A percentile compares a stretch with the other conserved stretches of the same genome.
phyloP scores from a whole-genome alignment of 1,284 basidiomycete species.

The Trichosporon faecale region DNA sequence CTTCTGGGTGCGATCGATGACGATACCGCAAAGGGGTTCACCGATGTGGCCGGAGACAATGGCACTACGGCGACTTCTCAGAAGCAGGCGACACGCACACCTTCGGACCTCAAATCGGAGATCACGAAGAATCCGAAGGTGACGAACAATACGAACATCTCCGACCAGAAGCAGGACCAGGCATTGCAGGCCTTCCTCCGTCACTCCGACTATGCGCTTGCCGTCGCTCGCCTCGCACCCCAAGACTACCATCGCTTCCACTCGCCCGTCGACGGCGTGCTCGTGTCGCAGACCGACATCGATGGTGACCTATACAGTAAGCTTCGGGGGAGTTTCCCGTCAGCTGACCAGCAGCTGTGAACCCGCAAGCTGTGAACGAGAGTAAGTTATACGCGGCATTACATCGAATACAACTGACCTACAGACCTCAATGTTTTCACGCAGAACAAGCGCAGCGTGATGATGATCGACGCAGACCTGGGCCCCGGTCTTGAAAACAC shows the following conservation, averaged over 20 bases:
- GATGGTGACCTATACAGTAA: conserved; percentile 50
- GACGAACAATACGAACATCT: background rate
- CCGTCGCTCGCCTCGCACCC: conserved; percentile 62
- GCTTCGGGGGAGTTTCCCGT: background rate
- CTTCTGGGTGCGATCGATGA: conserved; percentile 58
- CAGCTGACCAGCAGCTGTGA: conserved; percentile 34
- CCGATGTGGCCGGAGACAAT: conserved; percentile 29
- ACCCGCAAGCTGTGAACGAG: conserved; percentile 75
- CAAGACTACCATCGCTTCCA: conserved; percentile 86
- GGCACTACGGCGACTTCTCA: background rate
- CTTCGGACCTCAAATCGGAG: background rate
- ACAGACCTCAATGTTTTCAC: conserved; percentile 25
- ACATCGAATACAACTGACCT: conserved; percentile 1
- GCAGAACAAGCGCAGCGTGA: conserved; percentile 25
- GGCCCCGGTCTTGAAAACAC: conserved; percentile 39
- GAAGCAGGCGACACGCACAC: background rate
- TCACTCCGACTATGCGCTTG: conserved; percentile 20
- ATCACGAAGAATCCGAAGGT: background rate
- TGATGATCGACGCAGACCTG: conserved; percentile 48
- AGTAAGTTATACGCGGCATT: conserved; percentile 25
- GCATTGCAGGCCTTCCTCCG: background rate
- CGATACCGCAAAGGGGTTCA: conserved; percentile 56
- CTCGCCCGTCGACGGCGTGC: conserved; percentile 65
- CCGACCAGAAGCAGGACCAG: conserved; percentile 4
- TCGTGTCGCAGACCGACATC: conserved; percentile 56